Evolutionary conservation across 208 protist species (phyloP), one percentile per base, ranked within the genome.

Genomic region (Leptomonas pyrrhocoris): DNA sequence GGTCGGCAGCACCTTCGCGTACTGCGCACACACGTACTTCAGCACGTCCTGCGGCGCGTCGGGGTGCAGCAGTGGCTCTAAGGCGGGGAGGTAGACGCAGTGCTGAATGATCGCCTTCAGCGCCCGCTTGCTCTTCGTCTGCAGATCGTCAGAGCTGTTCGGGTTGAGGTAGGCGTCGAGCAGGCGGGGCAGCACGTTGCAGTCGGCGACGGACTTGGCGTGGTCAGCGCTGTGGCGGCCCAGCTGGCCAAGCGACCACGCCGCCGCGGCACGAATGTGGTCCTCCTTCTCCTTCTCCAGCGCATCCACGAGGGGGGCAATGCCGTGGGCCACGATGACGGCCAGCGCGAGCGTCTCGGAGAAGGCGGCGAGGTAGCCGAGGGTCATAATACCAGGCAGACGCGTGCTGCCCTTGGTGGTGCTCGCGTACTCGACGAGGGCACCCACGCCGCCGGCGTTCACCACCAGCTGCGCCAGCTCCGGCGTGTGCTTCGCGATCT

Each of bases 291-390:
- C 95, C 58, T 82, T 75, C 62, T 98, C 95, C 25, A 99, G 85
- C 8, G 96, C 92, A 42, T 95, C 74, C 9, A 95, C 91, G 2
- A 99, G 80, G 0, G 97, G 96, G 28, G 79, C 69, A 36, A 99
- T 93, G 31, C 96, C 98, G 66, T 97, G 94, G 6, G 89, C 83
- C 11, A 98, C 94, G 70, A 99, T 98, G 30, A 99, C 93, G 27
- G 94, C 87, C 48, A 98, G 83, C 15, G 98, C 98, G 13, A 99
- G 84, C 6, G 97, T 98, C 77, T 99, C 97, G 19, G 92, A 98
- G 82, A 99, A 99, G 51, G 98, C 98, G 25, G 97, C 86, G 68
- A 99, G 99, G 83, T 98, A 99, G 31, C 98, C 98, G 27, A 99
- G 89, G 11, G 98, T 97, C 98, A 99, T 99, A 72, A 99, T 96